phyloP scores from a whole-genome alignment of 768 basidiomycete genomes.

The Boletales sp. region DNA sequence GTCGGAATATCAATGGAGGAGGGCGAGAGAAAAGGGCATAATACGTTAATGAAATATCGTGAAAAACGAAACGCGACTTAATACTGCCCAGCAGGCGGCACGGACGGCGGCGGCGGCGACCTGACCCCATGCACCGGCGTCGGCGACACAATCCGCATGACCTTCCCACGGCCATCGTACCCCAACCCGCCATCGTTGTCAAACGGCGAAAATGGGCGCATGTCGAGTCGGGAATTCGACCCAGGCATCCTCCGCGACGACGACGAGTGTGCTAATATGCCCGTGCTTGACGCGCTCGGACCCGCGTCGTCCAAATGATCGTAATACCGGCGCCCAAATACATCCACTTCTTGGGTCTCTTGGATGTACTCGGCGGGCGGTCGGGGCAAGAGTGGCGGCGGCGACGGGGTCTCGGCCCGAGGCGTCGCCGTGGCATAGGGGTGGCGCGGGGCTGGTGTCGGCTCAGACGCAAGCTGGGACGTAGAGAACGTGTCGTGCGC shows the following conservation, averaged over 20 bases:
- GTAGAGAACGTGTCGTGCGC: neutral
- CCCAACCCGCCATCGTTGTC: conserved; percentile 22
- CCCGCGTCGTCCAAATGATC: conserved; percentile 19
- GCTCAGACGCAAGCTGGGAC: no score
- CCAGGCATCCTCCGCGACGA: conserved; percentile 12
- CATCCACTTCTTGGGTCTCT: conserved; percentile 75
- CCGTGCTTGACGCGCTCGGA: conserved; percentile 10
- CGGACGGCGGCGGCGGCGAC: conserved; percentile 9
- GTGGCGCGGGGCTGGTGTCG: conserved; percentile 3
- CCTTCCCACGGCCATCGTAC: conserved; percentile 6
- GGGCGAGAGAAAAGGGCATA: neutral
- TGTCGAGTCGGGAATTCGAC: conserved; percentile 26
- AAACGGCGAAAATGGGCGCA: conserved; percentile 50
- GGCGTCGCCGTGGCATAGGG: conserved; percentile 12
- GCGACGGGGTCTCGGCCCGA: conserved; percentile 34
- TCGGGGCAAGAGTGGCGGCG: conserved; percentile 71
- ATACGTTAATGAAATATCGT: conserved; percentile 19
- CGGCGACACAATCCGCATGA: no score
- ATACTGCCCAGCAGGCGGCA: conserved; percentile 11
- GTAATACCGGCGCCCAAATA: conserved; percentile 42
- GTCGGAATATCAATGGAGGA: conserved; percentile 4
- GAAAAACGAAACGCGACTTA: conserved; percentile 2
- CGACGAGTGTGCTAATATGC: conserved; percentile 15
- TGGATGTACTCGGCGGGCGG: conserved; percentile 79
- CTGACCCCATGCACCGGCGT: neutral